These are phyloP conservation scores for Fusarium transvaalense DNA, from an alignment of 2,329 filamentous ascomycete genomes.

Conservation along the genomic window DNA sequence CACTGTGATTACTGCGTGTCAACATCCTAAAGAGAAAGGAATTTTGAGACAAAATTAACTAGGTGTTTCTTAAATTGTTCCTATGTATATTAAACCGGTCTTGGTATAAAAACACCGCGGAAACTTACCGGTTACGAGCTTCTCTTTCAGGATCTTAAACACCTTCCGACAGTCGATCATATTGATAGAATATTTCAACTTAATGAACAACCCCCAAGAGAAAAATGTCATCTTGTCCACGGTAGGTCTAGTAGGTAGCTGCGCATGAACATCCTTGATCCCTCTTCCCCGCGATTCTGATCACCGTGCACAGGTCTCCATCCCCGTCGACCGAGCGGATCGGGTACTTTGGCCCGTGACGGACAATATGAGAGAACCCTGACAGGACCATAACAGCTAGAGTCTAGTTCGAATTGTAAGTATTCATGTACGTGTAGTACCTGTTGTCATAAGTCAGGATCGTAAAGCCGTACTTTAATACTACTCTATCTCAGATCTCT, in stretches of 20 bases:
- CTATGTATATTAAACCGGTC: background rate
- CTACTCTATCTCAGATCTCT: background rate
- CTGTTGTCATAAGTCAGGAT: background rate
- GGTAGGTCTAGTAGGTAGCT: background rate
- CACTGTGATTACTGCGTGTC: background rate
- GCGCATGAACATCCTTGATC: conserved; percentile 1
- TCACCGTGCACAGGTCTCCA: conserved; percentile 30
- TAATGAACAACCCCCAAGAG: background rate
- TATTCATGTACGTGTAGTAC: background rate
- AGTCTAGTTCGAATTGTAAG: background rate
- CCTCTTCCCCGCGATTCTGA: conserved; percentile 13
- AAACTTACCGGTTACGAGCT: conserved; percentile 35
- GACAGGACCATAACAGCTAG: background rate
- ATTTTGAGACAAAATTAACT: background rate
- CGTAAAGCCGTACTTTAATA: background rate
- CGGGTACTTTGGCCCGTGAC: conserved; percentile 5
- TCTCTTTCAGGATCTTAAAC: background rate
- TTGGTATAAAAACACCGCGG: conserved; percentile 18
- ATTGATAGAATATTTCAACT: background rate
- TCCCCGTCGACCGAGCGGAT: conserved; percentile 46
- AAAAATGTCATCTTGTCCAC: background rate
- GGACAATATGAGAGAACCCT: background rate
- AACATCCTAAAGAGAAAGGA: background rate
- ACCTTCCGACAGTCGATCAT: background rate
- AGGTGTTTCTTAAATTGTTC: background rate